phyloP scores from a whole-genome alignment of 2,329 filamentous ascomycete species.

The Paecilomyces sp. region DNA sequence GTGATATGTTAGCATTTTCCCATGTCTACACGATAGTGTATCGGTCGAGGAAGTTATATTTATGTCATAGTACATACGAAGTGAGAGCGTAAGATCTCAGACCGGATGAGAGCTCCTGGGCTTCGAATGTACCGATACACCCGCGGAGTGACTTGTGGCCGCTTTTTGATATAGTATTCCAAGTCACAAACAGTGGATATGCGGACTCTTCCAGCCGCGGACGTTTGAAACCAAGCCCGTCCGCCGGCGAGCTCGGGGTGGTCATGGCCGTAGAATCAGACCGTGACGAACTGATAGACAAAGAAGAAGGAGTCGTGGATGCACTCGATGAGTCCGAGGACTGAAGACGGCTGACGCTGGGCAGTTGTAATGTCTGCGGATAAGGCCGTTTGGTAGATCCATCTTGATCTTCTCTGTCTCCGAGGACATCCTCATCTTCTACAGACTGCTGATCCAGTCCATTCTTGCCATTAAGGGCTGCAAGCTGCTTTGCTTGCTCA shows the following conservation, averaged over 20 bases:
- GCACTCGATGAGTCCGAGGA: conserved; percentile 33
- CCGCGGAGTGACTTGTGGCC: conserved; percentile 68
- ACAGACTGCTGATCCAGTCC: conserved; percentile 8
- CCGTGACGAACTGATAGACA: conserved; percentile 43
- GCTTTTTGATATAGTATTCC: conserved; percentile 65
- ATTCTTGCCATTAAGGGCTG: conserved; percentile 12
- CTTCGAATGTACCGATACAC: conserved; percentile 92
- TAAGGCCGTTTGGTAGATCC: conserved; percentile 7
- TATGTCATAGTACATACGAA: conserved; percentile 45
- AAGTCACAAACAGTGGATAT: conserved; percentile 86
- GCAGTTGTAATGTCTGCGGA: conserved; percentile 20
- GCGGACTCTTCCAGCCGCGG: conserved; percentile 34
- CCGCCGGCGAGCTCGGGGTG: conserved; percentile 36
- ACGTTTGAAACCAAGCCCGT: conserved; percentile 12
- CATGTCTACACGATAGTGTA: neutral
- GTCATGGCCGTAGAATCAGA: conserved; percentile 36
- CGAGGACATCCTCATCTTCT: conserved; percentile 20
- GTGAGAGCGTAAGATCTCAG: conserved; percentile 76
- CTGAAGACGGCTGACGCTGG: conserved; percentile 26
- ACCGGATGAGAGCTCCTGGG: conserved; percentile 64
- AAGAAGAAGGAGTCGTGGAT: conserved; percentile 35
- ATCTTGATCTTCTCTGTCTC: conserved; percentile 9
- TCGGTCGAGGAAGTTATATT: neutral
- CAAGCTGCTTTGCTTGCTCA: conserved; percentile 33
- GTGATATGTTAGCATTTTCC: conserved; percentile 4